Conservation (phyloP, 2,329 filamentous ascomycete species). For the Graphiopsis chlorocephala region DNA sequence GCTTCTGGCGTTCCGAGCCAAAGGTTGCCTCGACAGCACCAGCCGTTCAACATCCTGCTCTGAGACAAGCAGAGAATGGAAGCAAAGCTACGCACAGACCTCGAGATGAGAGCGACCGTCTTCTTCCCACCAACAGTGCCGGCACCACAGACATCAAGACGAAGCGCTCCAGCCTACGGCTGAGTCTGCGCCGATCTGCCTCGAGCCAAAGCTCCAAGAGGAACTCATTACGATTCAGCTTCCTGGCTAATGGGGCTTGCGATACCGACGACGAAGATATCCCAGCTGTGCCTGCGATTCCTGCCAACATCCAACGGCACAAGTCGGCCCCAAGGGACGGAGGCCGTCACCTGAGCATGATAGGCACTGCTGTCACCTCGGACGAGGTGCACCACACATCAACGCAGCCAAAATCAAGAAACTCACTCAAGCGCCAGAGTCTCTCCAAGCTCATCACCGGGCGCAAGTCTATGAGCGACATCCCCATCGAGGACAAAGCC, state of each 20-base stretch:
- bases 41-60: neutral
- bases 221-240: slow-evolving; percentile 12
- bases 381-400: neutral
- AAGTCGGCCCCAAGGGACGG: neutral
- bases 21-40: neutral
- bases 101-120: neutral
- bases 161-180: neutral
- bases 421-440: slow-evolving; percentile 5
- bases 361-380: slow-evolving; percentile 5
- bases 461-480: neutral
- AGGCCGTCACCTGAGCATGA: neutral
- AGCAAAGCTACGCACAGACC: neutral
- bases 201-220: slow-evolving; percentile 10
- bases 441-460: slow-evolving; percentile 3
- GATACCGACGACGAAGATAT: slow-evolving; percentile 8
- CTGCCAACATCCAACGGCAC: neutral
- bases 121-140: neutral
- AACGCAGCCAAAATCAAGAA: neutral
- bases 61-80: neutral
- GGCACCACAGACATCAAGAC: neutral
- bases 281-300: slow-evolving; percentile 2
- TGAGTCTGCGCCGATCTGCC: neutral
- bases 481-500: neutral
- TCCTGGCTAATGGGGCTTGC: neutral
- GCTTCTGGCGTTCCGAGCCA: neutral